A percentile compares a stretch with the other conserved stretches of the same genome.
Conservation (phyloP, 495 filamentous ascomycete genomes). For the Podospora sp. region DNA sequence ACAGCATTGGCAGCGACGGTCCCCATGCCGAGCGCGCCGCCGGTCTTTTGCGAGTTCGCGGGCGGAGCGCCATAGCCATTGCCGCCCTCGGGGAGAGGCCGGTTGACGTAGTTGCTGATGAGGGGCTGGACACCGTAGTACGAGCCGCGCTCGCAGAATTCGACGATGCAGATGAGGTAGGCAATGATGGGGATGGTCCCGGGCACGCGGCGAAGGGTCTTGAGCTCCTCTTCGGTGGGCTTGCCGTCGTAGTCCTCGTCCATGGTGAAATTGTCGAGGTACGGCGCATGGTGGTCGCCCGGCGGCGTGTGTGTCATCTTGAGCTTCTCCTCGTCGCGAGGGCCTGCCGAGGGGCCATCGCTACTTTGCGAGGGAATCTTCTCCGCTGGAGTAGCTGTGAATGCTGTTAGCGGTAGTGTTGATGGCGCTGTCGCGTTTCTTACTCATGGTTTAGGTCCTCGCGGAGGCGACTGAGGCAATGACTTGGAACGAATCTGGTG, state of each 20-base stretch:
- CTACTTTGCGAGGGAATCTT: constrained; percentile 9
- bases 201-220: constrained; percentile 59
- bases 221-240: constrained; percentile 61
- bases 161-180: constrained; percentile 60
- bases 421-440: not conserved
- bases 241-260: constrained; percentile 48
- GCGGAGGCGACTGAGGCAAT: not conserved
- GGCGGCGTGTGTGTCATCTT: constrained; percentile 14
- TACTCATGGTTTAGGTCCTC: not conserved
- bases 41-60: constrained; percentile 53
- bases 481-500: not conserved
- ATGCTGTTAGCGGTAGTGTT: not conserved
- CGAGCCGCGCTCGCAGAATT: constrained; percentile 63
- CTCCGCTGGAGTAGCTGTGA: constrained; percentile 3
- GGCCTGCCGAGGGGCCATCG: not conserved
- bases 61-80: constrained; percentile 66
- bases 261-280: constrained; percentile 37
- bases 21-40: constrained; percentile 62
- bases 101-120: constrained; percentile 62
- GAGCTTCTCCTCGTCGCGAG: constrained; percentile 26
- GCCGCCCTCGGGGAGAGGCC: constrained; percentile 57
- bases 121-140: constrained; percentile 61
- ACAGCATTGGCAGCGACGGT: constrained; percentile 62
- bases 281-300: constrained; percentile 22
- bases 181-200: constrained; percentile 55